Evolutionary conservation across 495 filamentous ascomycete species (phyloP).

Genomic region (Lasiosphaeria ovina): DNA sequence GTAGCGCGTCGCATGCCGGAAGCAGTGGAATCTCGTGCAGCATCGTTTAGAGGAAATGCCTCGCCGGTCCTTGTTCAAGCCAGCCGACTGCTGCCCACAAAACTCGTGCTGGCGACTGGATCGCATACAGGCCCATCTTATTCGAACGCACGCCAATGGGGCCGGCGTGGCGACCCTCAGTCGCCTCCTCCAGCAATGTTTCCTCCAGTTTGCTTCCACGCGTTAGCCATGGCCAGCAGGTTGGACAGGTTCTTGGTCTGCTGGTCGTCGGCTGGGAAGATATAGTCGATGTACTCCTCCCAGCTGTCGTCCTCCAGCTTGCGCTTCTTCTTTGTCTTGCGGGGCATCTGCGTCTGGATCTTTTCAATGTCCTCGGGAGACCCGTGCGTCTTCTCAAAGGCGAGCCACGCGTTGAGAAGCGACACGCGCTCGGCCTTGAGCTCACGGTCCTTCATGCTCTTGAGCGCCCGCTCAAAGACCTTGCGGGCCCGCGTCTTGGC

Average conservation of each 20-base stretch:
- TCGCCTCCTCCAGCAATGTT: constrained; percentile 16
- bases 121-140: too few species aligned
- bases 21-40: too few species aligned
- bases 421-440: constrained; percentile 92
- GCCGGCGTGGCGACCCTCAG: too few species aligned
- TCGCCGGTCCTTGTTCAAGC: too few species aligned
- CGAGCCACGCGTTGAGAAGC: constrained; percentile 85
- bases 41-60: too few species aligned
- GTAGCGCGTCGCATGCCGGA: too few species aligned
- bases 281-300: constrained; percentile 96
- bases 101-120: too few species aligned
- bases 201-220: constrained; percentile 75
- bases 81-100: too few species aligned
- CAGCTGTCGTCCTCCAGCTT: constrained; percentile 92
- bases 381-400: constrained; percentile 85
- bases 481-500: constrained; percentile 78
- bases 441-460: constrained; percentile 85
- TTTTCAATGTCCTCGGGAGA: constrained; percentile 73
- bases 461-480: constrained; percentile 84
- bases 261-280: constrained; percentile 95
- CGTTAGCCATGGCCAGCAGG: constrained; percentile 77
- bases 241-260: constrained; percentile 80
- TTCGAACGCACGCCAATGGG: too few species aligned
- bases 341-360: constrained; percentile 89
- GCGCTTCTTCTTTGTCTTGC: constrained; percentile 89